These are phyloP conservation scores for Pontederia paniculata DNA, from an alignment of 176 grass and related monocot genomes.

Conservation along the genomic window DNA sequence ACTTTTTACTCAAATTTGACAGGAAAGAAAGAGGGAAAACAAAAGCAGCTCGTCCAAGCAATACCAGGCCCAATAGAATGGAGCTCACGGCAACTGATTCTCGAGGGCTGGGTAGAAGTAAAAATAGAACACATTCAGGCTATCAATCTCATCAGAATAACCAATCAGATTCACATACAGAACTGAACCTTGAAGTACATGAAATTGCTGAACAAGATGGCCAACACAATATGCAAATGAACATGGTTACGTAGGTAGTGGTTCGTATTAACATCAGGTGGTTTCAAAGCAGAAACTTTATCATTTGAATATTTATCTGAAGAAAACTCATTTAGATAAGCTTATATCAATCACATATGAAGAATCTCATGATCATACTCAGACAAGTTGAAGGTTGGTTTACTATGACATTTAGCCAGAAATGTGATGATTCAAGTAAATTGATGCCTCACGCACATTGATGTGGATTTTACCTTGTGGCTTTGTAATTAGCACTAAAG, in stretches of 20 bases:
- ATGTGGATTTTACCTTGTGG: too few relatives aligned
- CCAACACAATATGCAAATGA: too few relatives aligned
- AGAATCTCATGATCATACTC: background rate
- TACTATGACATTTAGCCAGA: too few relatives aligned
- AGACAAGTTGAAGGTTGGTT: too few relatives aligned
- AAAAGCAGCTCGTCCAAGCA: conserved; percentile 85
- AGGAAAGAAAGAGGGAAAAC: conserved; percentile 70
- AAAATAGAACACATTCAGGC: background rate
- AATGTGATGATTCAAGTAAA: too few relatives aligned
- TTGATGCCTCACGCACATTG: too few relatives aligned
- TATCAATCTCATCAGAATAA: too few relatives aligned
- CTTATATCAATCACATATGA: conserved; percentile 7
- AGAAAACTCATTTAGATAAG: background rate
- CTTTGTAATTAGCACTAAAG: too few relatives aligned
- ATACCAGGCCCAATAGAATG: conserved; percentile 76
- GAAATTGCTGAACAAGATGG: too few relatives aligned
- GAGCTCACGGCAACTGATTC: conserved; percentile 71
- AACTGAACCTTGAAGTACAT: background rate
- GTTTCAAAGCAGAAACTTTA: background rate
- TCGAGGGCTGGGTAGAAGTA: conserved; percentile 32
- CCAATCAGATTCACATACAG: background rate
- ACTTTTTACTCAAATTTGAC: conserved; percentile 69
- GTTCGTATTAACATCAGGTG: too few relatives aligned
- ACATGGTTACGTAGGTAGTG: too few relatives aligned
- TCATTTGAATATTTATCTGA: background rate